Percentiles rank a stretch among this genome's conserved stretches.
Evolutionary conservation across 2,329 filamentous ascomycete species (phyloP).

Genomic region (Sarocladium kiliense): DNA sequence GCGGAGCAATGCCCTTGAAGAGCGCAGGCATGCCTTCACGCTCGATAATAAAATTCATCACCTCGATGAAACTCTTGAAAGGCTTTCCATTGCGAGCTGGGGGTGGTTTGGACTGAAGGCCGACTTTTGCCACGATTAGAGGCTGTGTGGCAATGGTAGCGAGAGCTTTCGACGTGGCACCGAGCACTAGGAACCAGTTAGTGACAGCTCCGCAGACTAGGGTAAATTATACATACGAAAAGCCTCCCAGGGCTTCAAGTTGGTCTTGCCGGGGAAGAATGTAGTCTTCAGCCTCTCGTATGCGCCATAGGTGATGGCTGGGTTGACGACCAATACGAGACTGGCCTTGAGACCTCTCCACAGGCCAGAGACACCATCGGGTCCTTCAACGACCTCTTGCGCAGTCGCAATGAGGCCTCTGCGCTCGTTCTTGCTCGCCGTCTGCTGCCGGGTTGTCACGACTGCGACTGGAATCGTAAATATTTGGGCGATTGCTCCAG

Average conservation of each 20-base stretch:
- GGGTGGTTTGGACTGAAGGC: conserved; percentile 88
- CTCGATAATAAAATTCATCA: conserved; percentile 89
- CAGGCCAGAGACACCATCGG: conserved; percentile 82
- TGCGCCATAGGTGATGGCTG: conserved; percentile 94
- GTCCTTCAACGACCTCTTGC: conserved; percentile 80
- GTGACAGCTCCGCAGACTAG: background rate
- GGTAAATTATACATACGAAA: conserved; percentile 63
- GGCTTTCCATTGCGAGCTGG: conserved; percentile 79
- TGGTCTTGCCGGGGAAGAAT: conserved; percentile 72
- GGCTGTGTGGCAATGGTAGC: conserved; percentile 92
- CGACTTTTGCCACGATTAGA: conserved; percentile 95
- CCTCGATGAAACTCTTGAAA: conserved; percentile 89
- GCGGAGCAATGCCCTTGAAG: conserved; percentile 95
- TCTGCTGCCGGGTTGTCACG: conserved; percentile 93
- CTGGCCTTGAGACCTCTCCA: conserved; percentile 97
- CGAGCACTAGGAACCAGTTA: conserved; percentile 59
- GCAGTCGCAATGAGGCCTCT: conserved; percentile 86
- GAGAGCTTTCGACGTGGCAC: conserved; percentile 85
- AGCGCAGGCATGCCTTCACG: conserved; percentile 79
- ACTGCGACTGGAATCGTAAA: conserved; percentile 97
- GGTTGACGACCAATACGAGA: conserved; percentile 91
- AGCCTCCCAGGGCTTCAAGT: conserved; percentile 77
- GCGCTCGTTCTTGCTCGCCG: conserved; percentile 75
- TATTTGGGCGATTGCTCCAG: conserved; percentile 86
- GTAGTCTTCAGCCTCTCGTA: conserved; percentile 82